A percentile compares a stretch with the other conserved stretches of the same genome.
These are phyloP conservation scores for Hortiboletus campestris DNA, from an alignment of 768 basidiomycete genomes.

Conservation along the genomic window DNA sequence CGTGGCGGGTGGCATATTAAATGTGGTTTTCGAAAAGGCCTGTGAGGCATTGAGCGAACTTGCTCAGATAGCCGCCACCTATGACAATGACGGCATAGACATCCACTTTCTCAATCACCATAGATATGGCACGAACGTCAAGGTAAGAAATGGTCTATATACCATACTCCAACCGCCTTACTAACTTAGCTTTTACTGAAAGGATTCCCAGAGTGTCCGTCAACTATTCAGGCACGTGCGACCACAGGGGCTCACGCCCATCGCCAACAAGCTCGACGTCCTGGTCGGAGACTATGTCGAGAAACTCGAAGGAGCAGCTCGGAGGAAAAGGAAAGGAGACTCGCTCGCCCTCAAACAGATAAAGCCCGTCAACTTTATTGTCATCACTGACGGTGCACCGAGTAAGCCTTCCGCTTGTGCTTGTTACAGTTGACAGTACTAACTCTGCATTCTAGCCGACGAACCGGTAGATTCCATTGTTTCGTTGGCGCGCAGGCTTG, in stretches of 20 bases:
- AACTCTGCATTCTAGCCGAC: conserved; percentile 38
- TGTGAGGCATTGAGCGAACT: conserved; percentile 38
- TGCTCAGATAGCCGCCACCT: conserved; percentile 45
- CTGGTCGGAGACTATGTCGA: conserved; percentile 39
- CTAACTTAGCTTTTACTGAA: background rate
- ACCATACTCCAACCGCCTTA: background rate
- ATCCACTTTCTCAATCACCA: conserved; percentile 56
- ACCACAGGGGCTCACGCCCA: conserved; percentile 47
- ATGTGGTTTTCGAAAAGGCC: background rate
- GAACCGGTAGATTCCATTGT: conserved; percentile 50
- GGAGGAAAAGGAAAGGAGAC: conserved; percentile 22
- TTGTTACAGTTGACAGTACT: background rate
- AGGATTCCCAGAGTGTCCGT: conserved; percentile 40
- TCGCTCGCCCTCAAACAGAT: conserved; percentile 30
- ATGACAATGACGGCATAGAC: conserved; percentile 61
- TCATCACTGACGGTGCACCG: conserved; percentile 64
- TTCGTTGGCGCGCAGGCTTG: conserved; percentile 47
- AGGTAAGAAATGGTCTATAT: conserved; percentile 27
- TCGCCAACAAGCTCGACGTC: conserved; percentile 40
- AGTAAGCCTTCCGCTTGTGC: conserved; percentile 36
- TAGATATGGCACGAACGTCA: conserved; percentile 35
- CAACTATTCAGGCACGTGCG: conserved; percentile 43
- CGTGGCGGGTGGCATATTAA: background rate
- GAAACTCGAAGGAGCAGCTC: conserved; percentile 33
- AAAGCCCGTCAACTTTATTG: conserved; percentile 57